Conservation (phyloP, 83 land plant genomes). For the Picea mariana region DNA sequence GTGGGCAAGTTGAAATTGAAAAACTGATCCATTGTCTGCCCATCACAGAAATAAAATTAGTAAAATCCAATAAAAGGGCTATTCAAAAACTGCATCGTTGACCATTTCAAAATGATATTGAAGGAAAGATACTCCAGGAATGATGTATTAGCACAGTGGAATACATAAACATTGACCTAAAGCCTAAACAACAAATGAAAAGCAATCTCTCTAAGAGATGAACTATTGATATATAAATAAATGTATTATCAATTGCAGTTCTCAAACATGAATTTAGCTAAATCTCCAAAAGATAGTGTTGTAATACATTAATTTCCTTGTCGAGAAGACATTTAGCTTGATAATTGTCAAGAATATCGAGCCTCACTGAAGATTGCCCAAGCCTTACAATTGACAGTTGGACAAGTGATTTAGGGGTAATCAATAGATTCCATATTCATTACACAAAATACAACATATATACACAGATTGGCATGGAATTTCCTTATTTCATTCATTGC, state of each 20-base stretch:
- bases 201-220: neutral
- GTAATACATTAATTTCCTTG: neutral
- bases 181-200: neutral
- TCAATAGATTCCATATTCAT: too few species aligned
- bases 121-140: neutral
- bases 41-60: conserved; percentile 9
- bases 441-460: too few species aligned
- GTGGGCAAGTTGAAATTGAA: conserved; percentile 81
- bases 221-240: neutral
- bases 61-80: neutral
- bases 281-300: too few species aligned
- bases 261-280: neutral
- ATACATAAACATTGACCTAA: neutral
- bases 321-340: neutral
- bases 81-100: neutral
- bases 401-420: neutral
- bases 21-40: conserved; percentile 88
- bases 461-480: too few species aligned
- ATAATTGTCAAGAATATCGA: neutral
- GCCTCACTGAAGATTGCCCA: neutral
- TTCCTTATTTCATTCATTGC: too few species aligned
- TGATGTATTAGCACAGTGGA: neutral
- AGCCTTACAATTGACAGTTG: neutral
- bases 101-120: neutral
- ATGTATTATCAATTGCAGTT: neutral